Evolutionary conservation across 805 yeast genomes (phyloP).

Genomic region (Starmerella vitae): DNA sequence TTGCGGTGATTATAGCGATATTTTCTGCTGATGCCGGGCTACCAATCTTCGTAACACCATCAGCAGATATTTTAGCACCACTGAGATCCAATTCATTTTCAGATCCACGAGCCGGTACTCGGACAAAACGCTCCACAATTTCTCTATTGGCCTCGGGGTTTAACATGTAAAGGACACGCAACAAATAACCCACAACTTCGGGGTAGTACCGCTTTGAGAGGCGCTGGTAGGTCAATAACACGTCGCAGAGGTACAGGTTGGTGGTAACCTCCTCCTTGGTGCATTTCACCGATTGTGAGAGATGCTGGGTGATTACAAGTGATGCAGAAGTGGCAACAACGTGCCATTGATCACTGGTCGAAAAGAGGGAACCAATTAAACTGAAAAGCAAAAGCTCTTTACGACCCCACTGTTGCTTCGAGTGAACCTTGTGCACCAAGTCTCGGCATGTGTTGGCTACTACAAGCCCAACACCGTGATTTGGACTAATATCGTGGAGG

Average conservation of each 20-base stretch:
- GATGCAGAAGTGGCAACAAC: constrained; percentile 74
- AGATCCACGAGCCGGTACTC: constrained; percentile 1
- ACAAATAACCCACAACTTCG: constrained; percentile 45
- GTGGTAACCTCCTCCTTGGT: constrained; percentile 36
- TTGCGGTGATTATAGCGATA: constrained; percentile 11
- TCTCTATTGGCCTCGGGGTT: neutral
- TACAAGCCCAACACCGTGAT: constrained; percentile 39
- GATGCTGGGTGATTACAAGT: constrained; percentile 55
- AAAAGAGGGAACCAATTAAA: constrained; percentile 62
- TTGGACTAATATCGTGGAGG: constrained; percentile 43
- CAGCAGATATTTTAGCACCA: neutral
- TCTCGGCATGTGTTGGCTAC: constrained; percentile 51
- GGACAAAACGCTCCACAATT: constrained; percentile 8
- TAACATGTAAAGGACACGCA: constrained; percentile 23
- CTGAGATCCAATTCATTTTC: neutral
- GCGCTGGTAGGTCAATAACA: constrained; percentile 59
- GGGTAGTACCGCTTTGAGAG: constrained; percentile 72
- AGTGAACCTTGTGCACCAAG: constrained; percentile 41
- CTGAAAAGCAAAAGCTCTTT: constrained; percentile 57
- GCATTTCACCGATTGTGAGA: constrained; percentile 39
- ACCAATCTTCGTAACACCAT: constrained; percentile 1
- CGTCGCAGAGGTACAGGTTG: constrained; percentile 54
- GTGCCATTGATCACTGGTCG: constrained; percentile 94
- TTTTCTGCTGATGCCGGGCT: neutral
- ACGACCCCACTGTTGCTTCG: constrained; percentile 28